Evolutionary conservation across 192 early-diverging fungal species (phyloP).

Genomic region (Gorgonomyces haynaldii): DNA sequence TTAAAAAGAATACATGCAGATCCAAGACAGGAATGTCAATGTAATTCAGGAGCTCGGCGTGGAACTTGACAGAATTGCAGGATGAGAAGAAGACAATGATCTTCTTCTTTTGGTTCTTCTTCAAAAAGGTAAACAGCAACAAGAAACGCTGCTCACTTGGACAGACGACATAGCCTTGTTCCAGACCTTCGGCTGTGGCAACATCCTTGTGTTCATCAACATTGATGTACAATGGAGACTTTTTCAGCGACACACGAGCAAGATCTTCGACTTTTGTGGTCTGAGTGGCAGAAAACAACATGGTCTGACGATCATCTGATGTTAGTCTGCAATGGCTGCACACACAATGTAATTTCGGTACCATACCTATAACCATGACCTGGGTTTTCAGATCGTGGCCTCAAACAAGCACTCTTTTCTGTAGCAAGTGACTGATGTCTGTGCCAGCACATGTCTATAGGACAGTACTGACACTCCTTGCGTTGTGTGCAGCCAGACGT

Average conservation of each 20-base stretch:
- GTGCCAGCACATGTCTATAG: too few relatives aligned
- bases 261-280: conserved; percentile 98
- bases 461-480: too few relatives aligned
- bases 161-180: conserved; percentile 96
- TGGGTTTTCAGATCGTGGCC: conserved; percentile 8
- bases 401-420: conserved; percentile 19
- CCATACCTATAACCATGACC: conserved; percentile 21
- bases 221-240: conserved; percentile 96
- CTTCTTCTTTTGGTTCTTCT: conserved; percentile 95
- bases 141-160: conserved; percentile 87
- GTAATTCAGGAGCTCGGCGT: conserved; percentile 95
- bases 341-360: conserved; percentile 5
- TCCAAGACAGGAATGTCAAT: conserved; percentile 97
- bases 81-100: conserved; percentile 97
- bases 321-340: conserved; percentile 8
- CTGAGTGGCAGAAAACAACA: conserved; percentile 99
- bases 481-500: too few relatives aligned
- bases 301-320: conserved; percentile 90
- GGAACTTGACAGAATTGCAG: conserved; percentile 97
- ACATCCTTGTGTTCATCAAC: conserved; percentile 94
- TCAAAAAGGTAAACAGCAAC: conserved; percentile 96
- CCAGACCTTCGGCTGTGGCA: conserved; percentile 89
- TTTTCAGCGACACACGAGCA: conserved; percentile 93
- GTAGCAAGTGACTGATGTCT: too few relatives aligned
- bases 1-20: conserved; percentile 58